A percentile compares a stretch with the other conserved stretches of the same genome.
These are phyloP conservation scores for Hemisphaericaspora lyxosophila DNA, from an alignment of 1,139 yeast genomes.

Conservation along the genomic window DNA sequence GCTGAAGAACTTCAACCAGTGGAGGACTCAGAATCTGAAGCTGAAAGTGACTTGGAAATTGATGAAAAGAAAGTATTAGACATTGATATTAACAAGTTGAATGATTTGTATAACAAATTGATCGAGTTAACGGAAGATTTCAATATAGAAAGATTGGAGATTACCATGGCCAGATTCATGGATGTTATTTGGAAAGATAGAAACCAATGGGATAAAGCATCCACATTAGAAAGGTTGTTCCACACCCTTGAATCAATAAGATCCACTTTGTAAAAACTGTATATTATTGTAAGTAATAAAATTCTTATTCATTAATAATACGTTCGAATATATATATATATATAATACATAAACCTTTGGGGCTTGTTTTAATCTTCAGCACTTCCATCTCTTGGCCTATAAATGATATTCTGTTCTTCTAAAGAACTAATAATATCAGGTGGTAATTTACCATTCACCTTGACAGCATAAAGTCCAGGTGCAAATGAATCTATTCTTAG, in stretches of 20 bases:
- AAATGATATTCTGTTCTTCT: conserved; percentile 70
- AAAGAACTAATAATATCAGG: conserved; percentile 77
- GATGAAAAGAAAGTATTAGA: conserved; percentile 19
- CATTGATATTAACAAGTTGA: conserved; percentile 17
- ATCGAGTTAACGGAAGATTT: conserved; percentile 45
- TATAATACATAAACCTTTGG: no score
- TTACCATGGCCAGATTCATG: conserved; percentile 67
- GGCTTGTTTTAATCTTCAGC: conserved; percentile 69
- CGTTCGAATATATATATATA: no score
- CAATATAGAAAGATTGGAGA: conserved; percentile 73
- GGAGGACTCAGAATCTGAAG: conserved; percentile 26
- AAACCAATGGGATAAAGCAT: conserved; percentile 62
- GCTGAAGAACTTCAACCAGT: conserved; percentile 2
- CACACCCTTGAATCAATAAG: conserved; percentile 17
- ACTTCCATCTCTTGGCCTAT: conserved; percentile 96
- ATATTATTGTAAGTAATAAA: conserved; percentile 5
- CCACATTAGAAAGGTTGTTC: conserved; percentile 30
- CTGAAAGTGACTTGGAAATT: conserved; percentile 22
- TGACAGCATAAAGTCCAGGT: conserved; percentile 91
- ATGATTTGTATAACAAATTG: conserved; percentile 22
- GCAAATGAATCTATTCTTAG: conserved; percentile 85
- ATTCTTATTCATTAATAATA: no score
- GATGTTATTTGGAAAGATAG: conserved; percentile 76
- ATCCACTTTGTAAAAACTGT: conserved; percentile 8
- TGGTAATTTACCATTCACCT: conserved; percentile 88